Conservation (phyloP, 1,284 basidiomycete species). For the Gomphus sp. region DNA sequence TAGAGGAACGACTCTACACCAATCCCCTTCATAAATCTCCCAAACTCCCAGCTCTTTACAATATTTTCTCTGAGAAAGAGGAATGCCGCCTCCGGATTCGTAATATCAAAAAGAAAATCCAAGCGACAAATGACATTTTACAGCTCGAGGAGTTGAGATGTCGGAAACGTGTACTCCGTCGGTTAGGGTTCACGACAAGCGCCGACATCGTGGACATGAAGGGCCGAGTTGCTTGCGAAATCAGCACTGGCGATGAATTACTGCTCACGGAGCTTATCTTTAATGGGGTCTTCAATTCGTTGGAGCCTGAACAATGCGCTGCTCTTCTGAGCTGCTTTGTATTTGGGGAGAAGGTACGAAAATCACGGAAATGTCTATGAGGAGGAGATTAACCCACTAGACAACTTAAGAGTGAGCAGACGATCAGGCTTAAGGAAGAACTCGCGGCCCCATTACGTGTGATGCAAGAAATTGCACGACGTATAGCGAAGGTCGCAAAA, state of each 20-base stretch:
- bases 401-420: conserved; percentile 72
- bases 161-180: conserved; percentile 87
- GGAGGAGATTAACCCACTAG: conserved; percentile 3
- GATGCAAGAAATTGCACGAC: conserved; percentile 91
- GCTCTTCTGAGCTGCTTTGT: conserved; percentile 94
- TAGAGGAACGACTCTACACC: conserved; percentile 76
- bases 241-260: conserved; percentile 94
- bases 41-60: conserved; percentile 71
- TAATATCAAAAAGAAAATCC: conserved; percentile 75
- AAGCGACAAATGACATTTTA: conserved; percentile 84
- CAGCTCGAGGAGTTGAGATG: conserved; percentile 97
- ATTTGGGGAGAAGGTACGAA: conserved; percentile 87
- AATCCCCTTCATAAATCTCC: conserved; percentile 70
- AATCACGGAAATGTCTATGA: neutral
- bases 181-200: conserved; percentile 83
- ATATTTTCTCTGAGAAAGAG: conserved; percentile 73
- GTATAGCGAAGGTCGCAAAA: conserved; percentile 93
- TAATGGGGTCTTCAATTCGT: conserved; percentile 89
- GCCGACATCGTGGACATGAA: conserved; percentile 97
- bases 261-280: conserved; percentile 96
- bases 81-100: conserved; percentile 64
- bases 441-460: conserved; percentile 85
- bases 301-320: conserved; percentile 89
- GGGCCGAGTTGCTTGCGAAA: conserved; percentile 97
- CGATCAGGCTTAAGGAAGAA: conserved; percentile 84